Base-by-base conservation (phyloP, 2,329 filamentous ascomycete genomes). In the Colletotrichum higginsianum region DNA sequence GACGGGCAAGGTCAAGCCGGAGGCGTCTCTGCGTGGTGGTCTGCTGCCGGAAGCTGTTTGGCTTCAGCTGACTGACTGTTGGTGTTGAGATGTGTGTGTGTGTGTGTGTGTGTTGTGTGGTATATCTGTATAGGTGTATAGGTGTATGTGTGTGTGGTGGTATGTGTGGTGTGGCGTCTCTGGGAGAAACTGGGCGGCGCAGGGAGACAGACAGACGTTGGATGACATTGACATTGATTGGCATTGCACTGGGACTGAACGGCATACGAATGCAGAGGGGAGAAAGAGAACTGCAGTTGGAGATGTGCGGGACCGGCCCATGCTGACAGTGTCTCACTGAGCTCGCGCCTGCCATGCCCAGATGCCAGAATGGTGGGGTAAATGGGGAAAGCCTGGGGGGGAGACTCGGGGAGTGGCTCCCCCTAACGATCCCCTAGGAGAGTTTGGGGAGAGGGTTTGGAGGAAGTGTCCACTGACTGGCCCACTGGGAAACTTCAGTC, bases 301-400 rank as follows among this genome's bases (percentile, higher is more conserved):
- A 57, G 55, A 57, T 42, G 55, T 44, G 55, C 55, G 55, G 55
- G 55, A 57, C 55, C 55, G 38, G 55, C 21, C 35, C n/a, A 57
- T 38, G n/a, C 38, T 40, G 40, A 42, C 23, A 40, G 58, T 15
- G 47, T 50, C 58, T 50, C 58, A 21, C 52, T 40, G 52, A 40
- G 35, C 53, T 40, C 21, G 53, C 42, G 67, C 63, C 30, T 9
- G 30, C 30, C 30, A 30, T 30, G 30, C 30, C 30, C 8, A 35
- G 30, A 44, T 72, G 60, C 55, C 49, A 71, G 30, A 61, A 66
- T 72, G 70, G 70, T 71, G 70, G 70, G 70, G 66, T 72, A 71
- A 49, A 71, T 72, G 69, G 69, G 69, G 69, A 61, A 69, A 71
- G 46, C 69, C 67, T 52, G 50, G 57, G 68, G 62, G 47, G 53